Evolutionary conservation across 139 green algal species (phyloP).

Genomic region (Pseudopediastrum boryanum): DNA sequence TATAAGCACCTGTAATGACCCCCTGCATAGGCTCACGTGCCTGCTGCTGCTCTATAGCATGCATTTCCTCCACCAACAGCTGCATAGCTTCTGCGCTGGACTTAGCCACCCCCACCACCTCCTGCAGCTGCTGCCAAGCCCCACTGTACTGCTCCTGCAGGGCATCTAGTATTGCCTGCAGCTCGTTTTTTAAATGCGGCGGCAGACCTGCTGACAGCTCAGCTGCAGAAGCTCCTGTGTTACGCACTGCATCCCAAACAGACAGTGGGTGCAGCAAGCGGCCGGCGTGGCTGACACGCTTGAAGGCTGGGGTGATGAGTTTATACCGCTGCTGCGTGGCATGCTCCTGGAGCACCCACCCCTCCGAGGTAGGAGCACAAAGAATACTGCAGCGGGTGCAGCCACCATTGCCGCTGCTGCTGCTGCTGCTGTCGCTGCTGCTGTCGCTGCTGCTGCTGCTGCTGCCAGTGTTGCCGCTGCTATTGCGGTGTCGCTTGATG

Average conservation of each 20-base stretch:
- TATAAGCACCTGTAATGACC: no score
- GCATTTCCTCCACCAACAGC: no score
- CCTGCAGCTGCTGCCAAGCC: conserved; percentile 9
- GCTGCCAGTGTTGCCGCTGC: not conserved
- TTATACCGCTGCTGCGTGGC: not conserved
- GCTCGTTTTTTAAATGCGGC: no score
- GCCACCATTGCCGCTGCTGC: not conserved
- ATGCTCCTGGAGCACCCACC: conserved; percentile 33
- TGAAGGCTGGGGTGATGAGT: conserved; percentile 21
- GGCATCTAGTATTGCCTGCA: no score
- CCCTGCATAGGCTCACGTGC: no score
- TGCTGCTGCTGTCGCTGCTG: not conserved
- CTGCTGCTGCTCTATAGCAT: no score
- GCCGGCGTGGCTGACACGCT: not conserved
- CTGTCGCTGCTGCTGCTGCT: not conserved
- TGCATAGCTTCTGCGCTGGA: no score
- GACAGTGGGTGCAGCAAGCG: conserved; percentile 30
- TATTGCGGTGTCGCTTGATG: no score
- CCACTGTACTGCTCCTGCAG: conserved; percentile 9
- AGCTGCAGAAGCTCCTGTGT: conserved; percentile 16
- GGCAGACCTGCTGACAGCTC: not conserved
- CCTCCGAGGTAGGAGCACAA: conserved; percentile 14
- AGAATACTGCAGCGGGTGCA: not conserved
- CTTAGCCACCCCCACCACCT: no score
- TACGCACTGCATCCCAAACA: conserved; percentile 32